A percentile compares a stretch with the other conserved stretches of the same genome.
Evolutionary conservation across 768 basidiomycete species (phyloP).

Genomic region (Amanita pseudoporphyria): DNA sequence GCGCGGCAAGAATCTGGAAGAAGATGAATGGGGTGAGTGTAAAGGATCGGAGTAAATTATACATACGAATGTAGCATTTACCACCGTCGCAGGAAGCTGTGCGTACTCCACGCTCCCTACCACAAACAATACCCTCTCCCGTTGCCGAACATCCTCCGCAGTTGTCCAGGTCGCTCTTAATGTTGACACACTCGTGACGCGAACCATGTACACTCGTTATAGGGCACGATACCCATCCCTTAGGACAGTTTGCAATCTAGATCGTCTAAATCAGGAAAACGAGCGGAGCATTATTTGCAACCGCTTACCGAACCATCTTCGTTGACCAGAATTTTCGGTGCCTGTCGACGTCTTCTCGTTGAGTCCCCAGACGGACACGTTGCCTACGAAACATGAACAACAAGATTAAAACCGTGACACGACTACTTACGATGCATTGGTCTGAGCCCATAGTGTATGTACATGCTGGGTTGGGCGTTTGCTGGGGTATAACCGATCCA

Average conservation of each 20-base stretch:
- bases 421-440: neutral
- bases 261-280: neutral
- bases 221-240: constrained; percentile 9
- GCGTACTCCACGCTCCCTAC: constrained; percentile 10
- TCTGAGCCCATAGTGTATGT: neutral
- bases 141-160: constrained; percentile 14
- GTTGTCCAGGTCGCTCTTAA: constrained; percentile 12
- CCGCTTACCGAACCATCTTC: neutral
- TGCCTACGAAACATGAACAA: neutral
- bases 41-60: neutral
- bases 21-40: neutral
- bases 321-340: neutral
- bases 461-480: neutral
- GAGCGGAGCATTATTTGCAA: neutral
- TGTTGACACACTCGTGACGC: constrained; percentile 13
- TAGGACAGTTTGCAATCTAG: constrained; percentile 3
- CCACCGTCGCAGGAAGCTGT: constrained; percentile 11
- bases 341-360: neutral
- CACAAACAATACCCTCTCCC: constrained; percentile 12
- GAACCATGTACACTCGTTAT: neutral
- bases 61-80: constrained; percentile 13
- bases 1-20: neutral
- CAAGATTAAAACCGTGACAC: neutral
- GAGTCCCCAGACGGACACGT: neutral
- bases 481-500: neutral